Base-by-base conservation (phyloP, 352 stramenopile genomes). In the Pythium apleroticum region DNA sequence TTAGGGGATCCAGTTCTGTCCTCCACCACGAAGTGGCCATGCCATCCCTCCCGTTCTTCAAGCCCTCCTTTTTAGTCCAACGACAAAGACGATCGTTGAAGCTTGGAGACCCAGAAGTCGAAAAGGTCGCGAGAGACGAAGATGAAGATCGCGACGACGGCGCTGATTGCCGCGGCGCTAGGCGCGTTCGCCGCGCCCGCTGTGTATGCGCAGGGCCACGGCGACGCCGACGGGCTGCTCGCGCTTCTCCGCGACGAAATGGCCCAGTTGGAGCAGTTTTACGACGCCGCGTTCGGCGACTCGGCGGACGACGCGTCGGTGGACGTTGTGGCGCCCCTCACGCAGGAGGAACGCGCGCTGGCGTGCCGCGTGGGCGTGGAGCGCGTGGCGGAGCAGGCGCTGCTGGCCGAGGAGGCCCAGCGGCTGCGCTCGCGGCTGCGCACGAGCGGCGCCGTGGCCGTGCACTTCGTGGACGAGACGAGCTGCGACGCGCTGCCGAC, bases 291-390 rank as follows among this genome's bases (percentile, higher is more conserved):
- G 41, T 57, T 63, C 68, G 54, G 62, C 31, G 31, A n/a, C 49
- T 17, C 22, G 60, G 17, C 37, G 15, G 58, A 66, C 6, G 57
- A 71, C 27, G 31, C 58, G 15, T 45, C 57, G 22, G 14, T 49
- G 39, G 30, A 57, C 4, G 25, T 46, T 30, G 28, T 27, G 10
- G 25, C 7, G 63, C 43, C 25, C 43, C 61, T 68, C 53, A 28
- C 17, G 43, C 39, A 63, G 35, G 24, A 68, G 20, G 70, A 79
- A 46, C 71, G 75, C 61, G 57, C 49, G 43, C 54, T 76, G 24
- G 81, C 81, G 61, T 90, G 81, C 57, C 54, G 72, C 56, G 77
- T 81, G 5, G 77, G 75, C n/a, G 43, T 86, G 28, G 37, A 77
- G 54, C 69, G 65, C 12, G 57, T 91, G 25, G 77, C 75, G 37